Evolutionary conservation across 495 filamentous ascomycete genomes (phyloP).

Genomic region (Penicillium malachiteum): DNA sequence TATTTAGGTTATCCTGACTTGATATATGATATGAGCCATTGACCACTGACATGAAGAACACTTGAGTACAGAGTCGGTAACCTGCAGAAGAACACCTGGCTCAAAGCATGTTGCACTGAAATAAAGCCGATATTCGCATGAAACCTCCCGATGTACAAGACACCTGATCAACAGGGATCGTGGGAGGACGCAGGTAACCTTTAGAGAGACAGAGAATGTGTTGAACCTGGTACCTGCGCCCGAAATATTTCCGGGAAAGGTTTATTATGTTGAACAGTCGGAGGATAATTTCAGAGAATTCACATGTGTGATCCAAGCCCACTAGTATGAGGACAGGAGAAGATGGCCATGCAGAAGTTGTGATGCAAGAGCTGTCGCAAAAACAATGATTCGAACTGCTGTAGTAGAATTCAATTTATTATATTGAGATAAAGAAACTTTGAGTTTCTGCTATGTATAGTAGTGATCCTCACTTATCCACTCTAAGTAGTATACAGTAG

Average conservation of each 20-base stretch:
- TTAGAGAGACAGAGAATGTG: neutral
- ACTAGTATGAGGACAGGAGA: too few species aligned
- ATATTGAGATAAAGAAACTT: too few species aligned
- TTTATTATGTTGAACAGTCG: neutral
- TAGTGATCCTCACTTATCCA: too few species aligned
- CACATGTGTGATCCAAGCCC: neutral
- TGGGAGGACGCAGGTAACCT: neutral
- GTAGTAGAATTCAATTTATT: too few species aligned
- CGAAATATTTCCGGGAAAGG: neutral
- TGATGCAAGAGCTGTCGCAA: too few species aligned
- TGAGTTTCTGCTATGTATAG: too few species aligned
- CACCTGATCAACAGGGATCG: slow-evolving; percentile 8
- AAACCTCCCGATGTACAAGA: slow-evolving; percentile 7
- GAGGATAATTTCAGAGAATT: neutral
- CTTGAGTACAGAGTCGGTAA: slow-evolving; percentile 4
- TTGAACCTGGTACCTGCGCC: neutral
- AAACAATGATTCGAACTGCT: too few species aligned
- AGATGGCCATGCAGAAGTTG: too few species aligned
- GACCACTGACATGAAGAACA: too few species aligned
- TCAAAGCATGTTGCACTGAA: slow-evolving; percentile 6
- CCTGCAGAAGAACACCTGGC: slow-evolving; percentile 11
- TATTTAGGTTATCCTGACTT: too few species aligned
- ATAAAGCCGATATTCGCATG: neutral
- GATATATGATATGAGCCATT: neutral
- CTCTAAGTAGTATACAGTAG: too few species aligned